phyloP scores from a whole-genome alignment of 164 flowering plant species.

The Magnolia kwangsiensis region DNA sequence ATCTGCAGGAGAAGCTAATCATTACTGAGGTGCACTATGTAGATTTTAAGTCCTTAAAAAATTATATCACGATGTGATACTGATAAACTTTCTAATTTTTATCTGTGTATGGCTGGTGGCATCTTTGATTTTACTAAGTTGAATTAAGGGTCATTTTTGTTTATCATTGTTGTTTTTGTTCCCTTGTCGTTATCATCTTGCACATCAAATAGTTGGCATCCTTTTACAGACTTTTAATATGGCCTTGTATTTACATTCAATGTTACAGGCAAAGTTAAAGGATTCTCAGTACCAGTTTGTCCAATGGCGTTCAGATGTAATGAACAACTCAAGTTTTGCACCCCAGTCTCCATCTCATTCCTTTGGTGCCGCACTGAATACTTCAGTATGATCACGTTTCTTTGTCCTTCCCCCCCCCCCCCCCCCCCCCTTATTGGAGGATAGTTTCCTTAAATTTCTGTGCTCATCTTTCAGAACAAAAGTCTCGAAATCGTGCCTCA shows the following conservation, averaged over 20 bases:
- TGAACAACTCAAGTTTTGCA: constrained; percentile 36
- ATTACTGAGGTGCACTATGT: constrained; percentile 66
- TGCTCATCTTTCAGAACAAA: constrained; percentile 43
- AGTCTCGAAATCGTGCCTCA: constrained; percentile 77
- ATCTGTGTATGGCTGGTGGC: background rate
- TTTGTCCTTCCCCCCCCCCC: background rate
- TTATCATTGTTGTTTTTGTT: background rate
- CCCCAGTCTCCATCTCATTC: constrained; percentile 56
- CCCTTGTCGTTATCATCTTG: background rate
- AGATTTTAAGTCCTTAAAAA: background rate
- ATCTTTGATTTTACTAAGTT: background rate
- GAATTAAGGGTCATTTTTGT: background rate
- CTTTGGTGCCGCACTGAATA: constrained; percentile 44
- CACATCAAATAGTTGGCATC: background rate
- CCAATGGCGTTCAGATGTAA: constrained; percentile 68
- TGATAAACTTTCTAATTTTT: background rate
- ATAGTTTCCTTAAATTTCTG: constrained; percentile 12
- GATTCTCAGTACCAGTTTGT: constrained; percentile 84
- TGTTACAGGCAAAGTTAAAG: constrained; percentile 70
- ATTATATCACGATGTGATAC: background rate
- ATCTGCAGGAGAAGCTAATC: constrained; percentile 79
- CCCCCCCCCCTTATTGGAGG: background rate
- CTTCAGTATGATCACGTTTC: constrained; percentile 48
- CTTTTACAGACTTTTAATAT: background rate
- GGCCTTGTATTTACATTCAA: background rate